Evolutionary conservation across 2,329 filamentous ascomycete genomes (phyloP), one percentile per base, ranked within the genome.

Genomic region (Orbilia blumenaviensis): DNA sequence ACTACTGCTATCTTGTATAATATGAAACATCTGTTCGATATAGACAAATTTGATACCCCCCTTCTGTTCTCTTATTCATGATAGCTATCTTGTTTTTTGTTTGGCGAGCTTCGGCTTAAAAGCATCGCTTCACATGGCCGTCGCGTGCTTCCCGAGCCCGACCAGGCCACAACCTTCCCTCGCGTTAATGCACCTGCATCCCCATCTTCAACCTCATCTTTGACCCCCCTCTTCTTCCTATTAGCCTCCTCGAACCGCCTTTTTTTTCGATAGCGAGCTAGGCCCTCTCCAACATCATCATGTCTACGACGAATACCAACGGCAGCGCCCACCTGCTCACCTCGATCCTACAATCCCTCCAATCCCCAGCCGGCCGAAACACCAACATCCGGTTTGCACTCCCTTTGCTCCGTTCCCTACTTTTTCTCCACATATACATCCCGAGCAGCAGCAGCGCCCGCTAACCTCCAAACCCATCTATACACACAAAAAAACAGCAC

Each of bases 271-370:
- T n/a, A n/a, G n/a, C n/a, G n/a, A n/a, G n/a, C n/a, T n/a, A n/a
- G n/a, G n/a, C n/a, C n/a, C n/a, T n/a, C n/a, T n/a, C n/a, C n/a
- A n/a, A n/a, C n/a, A n/a, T n/a, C n/a, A n/a, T n/a, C n/a, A n/a
- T n/a, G n/a, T n/a, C n/a, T n/a, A 67, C 63, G 41, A 75, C 68
- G 71, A 67, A 62, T 34, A 66, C 69, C 50, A 61, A 50, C 71
- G 71, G 71, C 46, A 75, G 71, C 48, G 71, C 71, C 14, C 71
- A 75, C 29, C 63, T 75, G 14, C 71, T 75, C 10, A 68, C 71
- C 7, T 62, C 71, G 48, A 34, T 68, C n/a, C 34, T 75, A n/a
- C 71, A 75, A 56, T 29, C 62, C 18, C 71, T 75, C 44, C 71
- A 75, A 56, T 46, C 71, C 16, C 71, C 71, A 12, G 71, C 71